phyloP scores from a whole-genome alignment of 1,284 basidiomycete genomes.

The Cutaneotrichosporon sp. region DNA sequence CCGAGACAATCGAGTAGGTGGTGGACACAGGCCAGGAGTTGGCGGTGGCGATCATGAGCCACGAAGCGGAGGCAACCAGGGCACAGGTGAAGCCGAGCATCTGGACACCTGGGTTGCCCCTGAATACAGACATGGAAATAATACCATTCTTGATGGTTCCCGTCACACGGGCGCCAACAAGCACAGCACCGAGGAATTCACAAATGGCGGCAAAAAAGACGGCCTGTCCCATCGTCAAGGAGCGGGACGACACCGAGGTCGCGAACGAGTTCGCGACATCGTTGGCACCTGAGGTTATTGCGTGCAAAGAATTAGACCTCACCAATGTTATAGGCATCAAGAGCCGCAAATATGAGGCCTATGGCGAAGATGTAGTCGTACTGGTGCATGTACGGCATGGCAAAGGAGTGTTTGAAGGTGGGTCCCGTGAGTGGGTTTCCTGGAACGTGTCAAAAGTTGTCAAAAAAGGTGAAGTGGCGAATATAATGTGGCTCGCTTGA shows the following conservation, averaged over 20 bases:
- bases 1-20: conserved; percentile 51
- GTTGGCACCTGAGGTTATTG: conserved; percentile 31
- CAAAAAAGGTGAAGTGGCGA: too few relatives aligned
- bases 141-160: conserved; percentile 54
- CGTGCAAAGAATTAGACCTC: not conserved
- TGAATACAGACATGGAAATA: conserved; percentile 44
- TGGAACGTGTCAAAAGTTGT: not conserved
- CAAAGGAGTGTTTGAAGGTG: not conserved
- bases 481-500: too few relatives aligned
- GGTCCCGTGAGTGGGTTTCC: not conserved
- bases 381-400: conserved; percentile 53
- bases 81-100: conserved; percentile 52
- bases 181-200: conserved; percentile 50
- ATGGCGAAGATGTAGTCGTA: conserved; percentile 52
- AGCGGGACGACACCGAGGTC: conserved; percentile 51
- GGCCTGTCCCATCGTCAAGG: conserved; percentile 51
- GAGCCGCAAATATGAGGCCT: conserved; percentile 46
- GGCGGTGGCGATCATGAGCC: conserved; percentile 50
- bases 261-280: conserved; percentile 50
- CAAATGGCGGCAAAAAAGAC: conserved; percentile 47
- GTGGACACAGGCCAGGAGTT: conserved; percentile 51
- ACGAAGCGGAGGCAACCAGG: conserved; percentile 43
- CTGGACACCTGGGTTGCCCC: conserved; percentile 50
- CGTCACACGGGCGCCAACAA: conserved; percentile 49
- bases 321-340: conserved; percentile 54